phyloP scores from a whole-genome alignment of 192 early-diverging fungal genomes.

The Cladochytrium replicatum region DNA sequence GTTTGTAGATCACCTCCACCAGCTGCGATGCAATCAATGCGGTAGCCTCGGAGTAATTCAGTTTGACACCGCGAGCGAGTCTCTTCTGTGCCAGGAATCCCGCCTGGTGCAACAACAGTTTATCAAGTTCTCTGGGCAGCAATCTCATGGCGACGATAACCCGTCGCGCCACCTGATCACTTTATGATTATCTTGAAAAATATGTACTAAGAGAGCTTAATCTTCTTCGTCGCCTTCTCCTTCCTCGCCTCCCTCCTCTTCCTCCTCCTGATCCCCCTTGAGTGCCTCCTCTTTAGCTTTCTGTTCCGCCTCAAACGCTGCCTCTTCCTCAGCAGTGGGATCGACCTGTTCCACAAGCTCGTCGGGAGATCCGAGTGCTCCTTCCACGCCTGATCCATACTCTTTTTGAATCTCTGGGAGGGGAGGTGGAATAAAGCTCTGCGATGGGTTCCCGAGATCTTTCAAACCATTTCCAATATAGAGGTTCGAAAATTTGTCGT shows the following conservation, averaged over 20 bases:
- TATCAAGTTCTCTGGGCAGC: constrained; percentile 87
- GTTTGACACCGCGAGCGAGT: constrained; percentile 73
- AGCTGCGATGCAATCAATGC: constrained; percentile 84
- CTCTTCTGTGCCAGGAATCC: constrained; percentile 84
- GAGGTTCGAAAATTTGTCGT: constrained; percentile 52
- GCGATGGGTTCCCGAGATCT: constrained; percentile 21
- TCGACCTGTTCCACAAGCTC: constrained; percentile 39
- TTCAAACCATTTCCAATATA: constrained; percentile 54
- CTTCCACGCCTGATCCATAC: constrained; percentile 27
- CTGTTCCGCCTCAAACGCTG: constrained; percentile 39
- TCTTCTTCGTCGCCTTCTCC: constrained; percentile 33
- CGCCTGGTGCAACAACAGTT: constrained; percentile 79
- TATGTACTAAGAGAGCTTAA: no score
- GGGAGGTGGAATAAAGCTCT: constrained; percentile 25
- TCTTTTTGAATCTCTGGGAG: constrained; percentile 37
- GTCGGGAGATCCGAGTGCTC: constrained; percentile 18
- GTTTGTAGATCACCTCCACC: constrained; percentile 47
- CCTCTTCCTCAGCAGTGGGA: constrained; percentile 50
- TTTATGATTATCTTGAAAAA: no score
- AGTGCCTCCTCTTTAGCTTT: constrained; percentile 39
- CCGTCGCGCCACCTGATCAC: no score
- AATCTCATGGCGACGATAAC: constrained; percentile 46
- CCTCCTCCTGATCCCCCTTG: constrained; percentile 35
- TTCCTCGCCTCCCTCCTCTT: constrained; percentile 28
- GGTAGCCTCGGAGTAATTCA: constrained; percentile 79